Evolutionary conservation across 2,329 filamentous ascomycete species (phyloP), one percentile per base, ranked within the genome.

Genomic region (Zymoseptoria ardabiliae): DNA sequence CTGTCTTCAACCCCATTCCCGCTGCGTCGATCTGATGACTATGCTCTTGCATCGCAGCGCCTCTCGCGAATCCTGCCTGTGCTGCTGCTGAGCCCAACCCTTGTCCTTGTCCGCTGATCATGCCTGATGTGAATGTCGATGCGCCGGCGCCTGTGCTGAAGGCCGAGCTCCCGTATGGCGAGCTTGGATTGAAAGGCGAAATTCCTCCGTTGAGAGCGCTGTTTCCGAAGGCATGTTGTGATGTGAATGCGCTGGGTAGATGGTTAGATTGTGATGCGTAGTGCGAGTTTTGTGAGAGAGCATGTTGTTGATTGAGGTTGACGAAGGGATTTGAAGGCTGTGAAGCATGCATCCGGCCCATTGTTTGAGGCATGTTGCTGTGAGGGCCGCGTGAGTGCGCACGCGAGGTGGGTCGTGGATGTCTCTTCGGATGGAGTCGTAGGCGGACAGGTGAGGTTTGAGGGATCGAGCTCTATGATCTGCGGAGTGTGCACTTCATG

Each of bases 81-180:
- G 90, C 91, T 63, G 90, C 91, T 74, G 95, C 90, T 73, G 90
- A 93, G 30, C 87, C 90, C 55, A 96, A 83, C 1, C 91, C 90
- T 20, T 89, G 88, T 59, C 73, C 69, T 58, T 70, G 66, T 25
- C 68, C 71, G 57, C 68, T 63, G 19, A 70, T 56, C 45, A 70
- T 64, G 30, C 66, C 66, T n/a, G 69, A 67, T 58, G 70, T 71
- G 63, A 70, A 71, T n/a, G 63, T 59, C 4, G 65, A 63, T 25
- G 62, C 62, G 21, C 65, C 65, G 9, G 65, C 64, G n/a, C 66
- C 66, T 8, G 69, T 64, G 30, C 66, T 68, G 59, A 72, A 72
- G 3, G 70, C 70, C 23, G 61, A 68, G 30, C 65, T 67, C 17
- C 69, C 70, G 48, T 67, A 67, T 51, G 63, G 64, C 51, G 66